These are phyloP conservation scores for Canavalia ensiformis DNA, from an alignment of 306 rosid species.

Conservation along the genomic window DNA sequence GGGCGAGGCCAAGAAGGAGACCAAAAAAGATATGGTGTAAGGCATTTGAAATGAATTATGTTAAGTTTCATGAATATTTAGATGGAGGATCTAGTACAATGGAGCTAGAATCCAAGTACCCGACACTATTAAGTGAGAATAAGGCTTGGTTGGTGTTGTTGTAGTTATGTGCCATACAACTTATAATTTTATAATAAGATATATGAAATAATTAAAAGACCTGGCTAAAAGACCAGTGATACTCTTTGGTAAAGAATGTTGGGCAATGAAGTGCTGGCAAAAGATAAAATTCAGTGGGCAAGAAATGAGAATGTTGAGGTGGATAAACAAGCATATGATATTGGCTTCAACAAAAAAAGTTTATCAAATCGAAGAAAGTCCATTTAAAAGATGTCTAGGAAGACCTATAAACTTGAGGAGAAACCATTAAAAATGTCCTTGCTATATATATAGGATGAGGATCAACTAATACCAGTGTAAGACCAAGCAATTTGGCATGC, in stretches of 20 bases:
- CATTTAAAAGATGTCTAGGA: conserved; percentile 4
- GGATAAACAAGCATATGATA: background rate
- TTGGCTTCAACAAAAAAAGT: background rate
- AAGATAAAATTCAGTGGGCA: conserved; percentile 2
- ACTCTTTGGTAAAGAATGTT: conserved; percentile 1
- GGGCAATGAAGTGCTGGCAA: background rate
- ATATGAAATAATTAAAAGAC: background rate
- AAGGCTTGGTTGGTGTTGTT: background rate
- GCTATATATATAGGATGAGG: background rate
- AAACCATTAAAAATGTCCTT: background rate
- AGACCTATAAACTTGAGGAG: background rate
- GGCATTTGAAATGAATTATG: background rate
- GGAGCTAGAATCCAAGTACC: conserved; percentile 15
- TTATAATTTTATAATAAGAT: conserved; percentile 12
- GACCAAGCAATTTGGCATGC: background rate
- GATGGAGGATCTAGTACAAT: background rate
- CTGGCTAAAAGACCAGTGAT: conserved; percentile 17
- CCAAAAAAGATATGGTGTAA: background rate
- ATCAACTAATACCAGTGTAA: background rate
- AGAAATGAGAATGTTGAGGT: conserved; percentile 5
- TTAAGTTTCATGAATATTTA: background rate
- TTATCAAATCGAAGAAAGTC: background rate
- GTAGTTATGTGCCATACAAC: background rate
- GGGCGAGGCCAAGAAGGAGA: background rate
- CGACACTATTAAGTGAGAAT: conserved; percentile 5